Percentiles rank a stretch among this genome's conserved stretches.
These are phyloP conservation scores for Ophiostoma ulmi DNA, from an alignment of 2,329 filamentous ascomycete genomes.

Conservation along the genomic window DNA sequence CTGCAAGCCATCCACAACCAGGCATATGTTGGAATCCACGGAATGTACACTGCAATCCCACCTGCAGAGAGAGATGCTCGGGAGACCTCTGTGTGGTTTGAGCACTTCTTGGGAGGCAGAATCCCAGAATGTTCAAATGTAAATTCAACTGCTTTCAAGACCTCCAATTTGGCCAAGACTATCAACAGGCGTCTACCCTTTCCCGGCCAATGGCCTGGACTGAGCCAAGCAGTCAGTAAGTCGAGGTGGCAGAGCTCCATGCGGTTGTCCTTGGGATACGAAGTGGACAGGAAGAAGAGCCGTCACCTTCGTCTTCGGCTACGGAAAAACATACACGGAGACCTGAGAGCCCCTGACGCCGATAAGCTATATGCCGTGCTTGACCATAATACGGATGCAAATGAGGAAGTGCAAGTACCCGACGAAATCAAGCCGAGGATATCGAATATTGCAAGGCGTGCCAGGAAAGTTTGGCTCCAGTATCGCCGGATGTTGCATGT, in stretches of 20 bases:
- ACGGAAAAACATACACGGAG: neutral
- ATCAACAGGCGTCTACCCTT: neutral
- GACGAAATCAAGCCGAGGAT: neutral
- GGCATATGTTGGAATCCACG: neutral
- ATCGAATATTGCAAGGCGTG: neutral
- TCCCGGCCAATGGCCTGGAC: neutral
- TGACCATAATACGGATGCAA: neutral
- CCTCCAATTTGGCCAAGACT: neutral
- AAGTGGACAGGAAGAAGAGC: no score
- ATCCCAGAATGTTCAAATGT: neutral
- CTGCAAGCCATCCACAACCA: neutral
- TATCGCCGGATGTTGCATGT: slow-evolving; percentile 5
- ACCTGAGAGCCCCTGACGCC: neutral
- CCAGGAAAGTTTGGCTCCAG: neutral
- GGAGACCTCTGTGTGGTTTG: neutral
- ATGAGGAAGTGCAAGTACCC: neutral
- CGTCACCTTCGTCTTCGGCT: neutral
- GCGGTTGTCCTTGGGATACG: neutral
- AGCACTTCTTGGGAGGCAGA: neutral
- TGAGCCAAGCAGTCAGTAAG: neutral
- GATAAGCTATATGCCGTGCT: neutral
- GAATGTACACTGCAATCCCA: neutral
- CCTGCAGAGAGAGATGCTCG: neutral
- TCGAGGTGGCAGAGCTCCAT: neutral
- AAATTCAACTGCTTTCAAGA: neutral